Evolutionary conservation across 2,329 filamentous ascomycete genomes (phyloP).

Genomic region (Chrysoporthe puriensis): DNA sequence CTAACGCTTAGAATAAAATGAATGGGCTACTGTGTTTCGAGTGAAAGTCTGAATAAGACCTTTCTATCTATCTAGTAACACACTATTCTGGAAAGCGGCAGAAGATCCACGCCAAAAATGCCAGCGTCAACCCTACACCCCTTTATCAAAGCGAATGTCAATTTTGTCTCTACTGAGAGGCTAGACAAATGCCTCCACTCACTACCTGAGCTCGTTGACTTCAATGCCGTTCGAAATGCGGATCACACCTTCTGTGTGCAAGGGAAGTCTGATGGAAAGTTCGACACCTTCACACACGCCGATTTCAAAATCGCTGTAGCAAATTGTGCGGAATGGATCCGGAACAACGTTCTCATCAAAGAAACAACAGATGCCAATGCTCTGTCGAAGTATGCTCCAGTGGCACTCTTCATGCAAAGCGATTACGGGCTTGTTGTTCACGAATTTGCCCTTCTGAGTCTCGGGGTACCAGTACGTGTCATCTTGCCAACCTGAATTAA

Average conservation of each 20-base stretch:
- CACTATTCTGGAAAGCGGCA: too few species aligned
- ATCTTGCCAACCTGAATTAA: neutral
- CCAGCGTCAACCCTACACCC: neutral
- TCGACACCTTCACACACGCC: neutral
- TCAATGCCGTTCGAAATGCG: constrained; percentile 3
- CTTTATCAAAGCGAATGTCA: neutral
- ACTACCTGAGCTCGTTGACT: constrained; percentile 7
- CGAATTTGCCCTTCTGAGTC: constrained; percentile 1
- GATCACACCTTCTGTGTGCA: constrained; percentile 6
- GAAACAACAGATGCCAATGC: neutral
- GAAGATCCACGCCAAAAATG: too few species aligned
- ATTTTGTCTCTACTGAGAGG: neutral
- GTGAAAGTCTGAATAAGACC: too few species aligned
- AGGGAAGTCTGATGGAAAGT: neutral
- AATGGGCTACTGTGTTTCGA: too few species aligned
- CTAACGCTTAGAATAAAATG: too few species aligned
- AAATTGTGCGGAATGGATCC: neutral
- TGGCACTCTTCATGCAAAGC: constrained; percentile 9
- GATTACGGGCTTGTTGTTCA: constrained; percentile 1
- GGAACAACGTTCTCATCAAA: neutral
- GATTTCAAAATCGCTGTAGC: neutral
- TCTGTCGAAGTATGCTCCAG: neutral
- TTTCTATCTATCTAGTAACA: too few species aligned
- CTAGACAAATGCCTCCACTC: neutral
- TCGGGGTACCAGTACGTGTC: neutral